Evolutionary conservation across 805 yeast species (phyloP), one percentile per base, ranked within the genome.

Genomic region (Wickerhamiella sorbophila): DNA sequence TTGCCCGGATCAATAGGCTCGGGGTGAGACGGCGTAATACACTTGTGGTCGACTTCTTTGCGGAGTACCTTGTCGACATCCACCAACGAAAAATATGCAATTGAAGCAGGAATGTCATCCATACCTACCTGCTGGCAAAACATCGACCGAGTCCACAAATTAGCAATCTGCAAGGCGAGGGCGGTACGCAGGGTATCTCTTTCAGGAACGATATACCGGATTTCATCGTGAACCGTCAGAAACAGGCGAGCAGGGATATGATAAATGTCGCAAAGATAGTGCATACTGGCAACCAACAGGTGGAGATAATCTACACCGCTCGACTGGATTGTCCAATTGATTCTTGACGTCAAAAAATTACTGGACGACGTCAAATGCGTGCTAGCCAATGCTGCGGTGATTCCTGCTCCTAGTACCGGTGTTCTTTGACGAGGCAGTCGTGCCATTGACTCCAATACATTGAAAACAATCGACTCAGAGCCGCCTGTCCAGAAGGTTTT

Each of bases 271-370:
- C 73, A 66, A 51, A 91, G 65, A 52, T 86, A 84, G 44, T 84
- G 82, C 96, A 93, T 87, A 0, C 95, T 74, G 4, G 85, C 73
- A 38, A 88, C 69, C 45, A 91, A 59, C 33, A 91, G 58, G 57
- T 91, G 99, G 40, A 91, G 66, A 55, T 93, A 91, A 58, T 91
- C 98, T 16, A 93, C 99, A 31, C 98, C 99, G 1, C 95, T 84
- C 18, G 95, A 84, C 59, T 91, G 99, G 56, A 91, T 91, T 0
- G 95, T 84, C 99, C 99, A 91, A 55, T 91, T 91, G 48, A 87
- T 79, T 53, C 99, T 63, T 1, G 95, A 85, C 0, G 98, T 91
- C 49, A 91, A 62, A 56, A 79, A 91, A 16, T 46, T 51, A 1
- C 75, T 64, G 47, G 73, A 73, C 31, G 73, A 64, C 34, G 73